phyloP scores from a whole-genome alignment of 2,329 filamentous ascomycete species.

The Sporothrix humicola region DNA sequence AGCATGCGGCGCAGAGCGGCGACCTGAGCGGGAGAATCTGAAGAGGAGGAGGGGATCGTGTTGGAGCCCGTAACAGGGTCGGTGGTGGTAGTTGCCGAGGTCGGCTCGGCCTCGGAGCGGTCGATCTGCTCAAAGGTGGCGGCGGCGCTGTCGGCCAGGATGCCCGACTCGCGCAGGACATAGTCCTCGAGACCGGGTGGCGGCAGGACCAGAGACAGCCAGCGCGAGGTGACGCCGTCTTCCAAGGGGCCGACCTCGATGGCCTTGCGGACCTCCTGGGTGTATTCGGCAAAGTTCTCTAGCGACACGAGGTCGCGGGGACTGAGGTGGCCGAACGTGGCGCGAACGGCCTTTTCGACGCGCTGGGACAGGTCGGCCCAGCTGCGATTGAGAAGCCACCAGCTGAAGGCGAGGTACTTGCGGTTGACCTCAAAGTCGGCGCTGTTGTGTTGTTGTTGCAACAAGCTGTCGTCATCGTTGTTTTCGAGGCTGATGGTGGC shows the following conservation, averaged over 20 bases:
- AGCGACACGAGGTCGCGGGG: conserved; percentile 87
- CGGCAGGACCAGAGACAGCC: conserved; percentile 85
- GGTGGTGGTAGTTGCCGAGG: background rate
- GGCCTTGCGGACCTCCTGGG: conserved; percentile 80
- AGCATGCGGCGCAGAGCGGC: conserved; percentile 78
- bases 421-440: conserved; percentile 91
- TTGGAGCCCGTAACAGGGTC: background rate
- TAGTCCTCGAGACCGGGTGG: conserved; percentile 77
- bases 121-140: conserved; percentile 42
- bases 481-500: conserved; percentile 89
- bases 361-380: conserved; percentile 82
- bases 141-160: conserved; percentile 62
- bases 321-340: conserved; percentile 87
- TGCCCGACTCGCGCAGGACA: conserved; percentile 85
- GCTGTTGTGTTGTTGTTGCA: conserved; percentile 59
- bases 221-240: conserved; percentile 51
- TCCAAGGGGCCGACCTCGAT: conserved; percentile 64
- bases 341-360: conserved; percentile 83
- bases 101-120: background rate
- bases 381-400: conserved; percentile 93
- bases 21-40: conserved; percentile 46
- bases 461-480: conserved; percentile 76
- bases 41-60: background rate
- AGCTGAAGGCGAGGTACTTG: conserved; percentile 93
- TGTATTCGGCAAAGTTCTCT: conserved; percentile 77